Base-by-base conservation (phyloP, 73 alveolate genomes). In the Paramecium primaurelia region DNA sequence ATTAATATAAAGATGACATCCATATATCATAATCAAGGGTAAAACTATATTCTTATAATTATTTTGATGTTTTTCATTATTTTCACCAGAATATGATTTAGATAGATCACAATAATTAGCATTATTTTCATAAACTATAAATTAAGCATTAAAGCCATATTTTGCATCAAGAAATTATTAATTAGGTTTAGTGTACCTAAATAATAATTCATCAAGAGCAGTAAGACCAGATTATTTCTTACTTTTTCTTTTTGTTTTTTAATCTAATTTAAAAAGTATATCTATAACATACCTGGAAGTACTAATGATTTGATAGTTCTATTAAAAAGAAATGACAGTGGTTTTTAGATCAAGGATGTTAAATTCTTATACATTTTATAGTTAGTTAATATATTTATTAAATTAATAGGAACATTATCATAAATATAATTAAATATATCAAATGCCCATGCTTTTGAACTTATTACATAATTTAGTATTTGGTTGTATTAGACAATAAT, bases 241-340 rank as follows among this genome's bases (percentile, higher is more conserved):
- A 16, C 47, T 36, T 40, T 73, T 73, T 28, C 59, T 73, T 44
- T 73, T 37, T 0, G 40, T 12, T 38, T 73, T 73, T 38, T 20
- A 20, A 34, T 73, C 87, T 73, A 30, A 71, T 37, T 73, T 54
- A 4, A 16, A 14, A 6, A 18, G 30, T 54, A n/a, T 32, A 28
- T 64, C 20, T 32, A 32, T 32, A 25, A 32, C 2, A 64, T 64
- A 64, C 84, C 84, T 64, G 84, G 49, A 11, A 28, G 26, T 32
- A 64, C 84, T 32, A 64, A 32, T 64, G 84, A 64, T 64, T n/a
- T 34, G 9, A 64, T 28, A 6, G 60, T 73, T 40, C 37, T 73
- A 73, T 38, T 73, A 44, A 73, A 73, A 38, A 73, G 58, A 73
- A 73, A 73, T 73, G 58, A n/a, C 18, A 73, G 87, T 37, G 87